Percentiles rank a stretch among this genome's conserved stretches.
phyloP scores from a whole-genome alignment of 2,329 filamentous ascomycete genomes.

The Periconia sp. region DNA sequence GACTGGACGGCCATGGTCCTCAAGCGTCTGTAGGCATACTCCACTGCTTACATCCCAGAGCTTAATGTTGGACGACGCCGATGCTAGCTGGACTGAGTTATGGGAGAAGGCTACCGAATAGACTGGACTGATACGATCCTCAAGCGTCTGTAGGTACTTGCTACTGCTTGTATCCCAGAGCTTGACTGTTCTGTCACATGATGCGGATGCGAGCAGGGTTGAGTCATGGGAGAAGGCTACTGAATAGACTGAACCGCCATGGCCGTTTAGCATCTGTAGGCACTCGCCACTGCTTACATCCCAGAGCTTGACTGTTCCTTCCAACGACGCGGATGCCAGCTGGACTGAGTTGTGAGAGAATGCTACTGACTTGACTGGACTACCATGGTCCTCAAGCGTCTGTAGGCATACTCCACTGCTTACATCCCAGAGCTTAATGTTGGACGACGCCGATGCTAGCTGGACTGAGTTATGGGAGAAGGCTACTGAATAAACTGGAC shows the following conservation, averaged over 20 bases:
- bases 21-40: constrained; percentile 12
- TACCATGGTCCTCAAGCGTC: constrained; percentile 1
- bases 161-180: constrained; percentile 20
- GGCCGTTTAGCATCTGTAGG: constrained; percentile 20
- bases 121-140: constrained; percentile 1
- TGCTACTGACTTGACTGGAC: constrained; percentile 12
- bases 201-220: constrained; percentile 17
- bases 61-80: constrained; percentile 19
- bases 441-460: too few species aligned
- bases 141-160: neutral
- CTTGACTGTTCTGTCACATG: constrained; percentile 18
- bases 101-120: constrained; percentile 18
- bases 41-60: constrained; percentile 20
- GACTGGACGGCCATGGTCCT: constrained; percentile 6
- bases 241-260: constrained; percentile 9
- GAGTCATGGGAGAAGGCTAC: constrained; percentile 22
- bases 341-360: constrained; percentile 16
- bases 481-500: constrained; percentile 11
- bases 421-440: too few species aligned
- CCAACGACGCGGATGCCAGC: constrained; percentile 22
- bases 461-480: constrained; percentile 16
- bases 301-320: too few species aligned
- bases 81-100: constrained; percentile 15
- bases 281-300: constrained; percentile 8
- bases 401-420: neutral